These are phyloP conservation scores for Nothophaeocryptopus gaeumannii DNA, from an alignment of 2,329 filamentous ascomycete species.

Conservation along the genomic window DNA sequence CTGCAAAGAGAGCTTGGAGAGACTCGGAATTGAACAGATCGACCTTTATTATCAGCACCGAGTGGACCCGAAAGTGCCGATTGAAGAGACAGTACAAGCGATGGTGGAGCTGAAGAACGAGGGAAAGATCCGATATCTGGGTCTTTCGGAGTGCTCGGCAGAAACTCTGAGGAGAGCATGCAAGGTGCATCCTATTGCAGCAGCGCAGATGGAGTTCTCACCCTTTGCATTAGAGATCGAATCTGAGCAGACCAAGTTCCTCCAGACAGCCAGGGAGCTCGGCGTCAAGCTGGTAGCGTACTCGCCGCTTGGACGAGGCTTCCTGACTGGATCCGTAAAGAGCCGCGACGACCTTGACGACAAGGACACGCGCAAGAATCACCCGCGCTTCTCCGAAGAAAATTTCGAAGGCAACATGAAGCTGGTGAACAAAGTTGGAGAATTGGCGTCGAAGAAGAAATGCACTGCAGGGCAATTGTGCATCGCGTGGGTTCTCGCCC, in stretches of 20 bases:
- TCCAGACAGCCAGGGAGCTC: conserved; percentile 48
- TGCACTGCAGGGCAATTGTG: conserved; percentile 32
- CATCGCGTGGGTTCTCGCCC: conserved; percentile 33
- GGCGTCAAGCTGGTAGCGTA: conserved; percentile 45
- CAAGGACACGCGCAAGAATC: conserved; percentile 29
- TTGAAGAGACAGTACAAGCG: conserved; percentile 45
- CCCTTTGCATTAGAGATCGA: conserved; percentile 53
- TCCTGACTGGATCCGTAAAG: conserved; percentile 45
- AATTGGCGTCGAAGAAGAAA: conserved; percentile 31
- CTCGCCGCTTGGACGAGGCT: conserved; percentile 41
- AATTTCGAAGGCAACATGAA: conserved; percentile 34
- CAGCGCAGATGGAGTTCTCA: conserved; percentile 55
- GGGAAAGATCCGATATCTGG: conserved; percentile 55
- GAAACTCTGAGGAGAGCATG: conserved; percentile 51
- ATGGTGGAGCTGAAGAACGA: conserved; percentile 48
- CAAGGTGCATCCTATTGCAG: conserved; percentile 49
- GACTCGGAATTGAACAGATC: conserved; percentile 39
- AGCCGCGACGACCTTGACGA: conserved; percentile 39
- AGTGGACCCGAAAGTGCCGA: conserved; percentile 42
- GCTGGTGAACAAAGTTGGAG: conserved; percentile 29
- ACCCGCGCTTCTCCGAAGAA: conserved; percentile 32
- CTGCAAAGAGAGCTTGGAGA: conserved; percentile 37
- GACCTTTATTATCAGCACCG: conserved; percentile 48
- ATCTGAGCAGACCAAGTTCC: conserved; percentile 37
- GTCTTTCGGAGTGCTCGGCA: conserved; percentile 50